Base-by-base conservation (phyloP, 2,329 filamentous ascomycete species). In the Fusarium subglutinans region DNA sequence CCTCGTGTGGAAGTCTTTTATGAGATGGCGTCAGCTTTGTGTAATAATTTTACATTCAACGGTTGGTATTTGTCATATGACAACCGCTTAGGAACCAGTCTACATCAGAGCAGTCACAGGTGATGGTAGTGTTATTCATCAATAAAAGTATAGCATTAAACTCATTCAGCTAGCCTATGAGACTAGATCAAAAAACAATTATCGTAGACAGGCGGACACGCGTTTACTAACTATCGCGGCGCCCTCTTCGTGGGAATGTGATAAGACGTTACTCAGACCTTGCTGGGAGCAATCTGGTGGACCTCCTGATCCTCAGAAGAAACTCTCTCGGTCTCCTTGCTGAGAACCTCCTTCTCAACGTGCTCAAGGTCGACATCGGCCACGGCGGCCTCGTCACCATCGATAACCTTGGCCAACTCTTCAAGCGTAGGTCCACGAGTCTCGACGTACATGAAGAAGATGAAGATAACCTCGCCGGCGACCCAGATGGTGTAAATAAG, bases 401-500 rank as follows among this genome's bases (percentile, higher is more conserved):
- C 91, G 76, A 94, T 93, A 76, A 93, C 92, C 76, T 89, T 88
- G 48, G 91, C 89, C 70, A 79, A 73, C 63, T 80, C 78, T 79
- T 93, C 92, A 1, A 94, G 89, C 4, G 91, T 93, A 3, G 90
- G 90, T 11, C 91, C 91, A 76, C 89, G 90, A 24, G 92, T 94
- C 83, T 94, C 92, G 57, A 92, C 87, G 79, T 91, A 92, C 81
- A 91, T 87, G 83, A 90, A 90, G 82, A 87, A 91, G 41, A 92
- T 89, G 74, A 92, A 91, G 41, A 88, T 66, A 44, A 91, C 82
- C 80, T 92, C 89, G 77, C 87, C 80, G 26, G 87, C 82, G 76
- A 91, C 88, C 90, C 90, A 92, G 60, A 90, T 80, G 26, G 88
- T 89, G 81, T 92, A 92, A 82, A 91, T 90, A 37, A 91, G 84